A percentile compares a stretch with the other conserved stretches of the same genome.
phyloP scores from a whole-genome alignment of 2,329 filamentous ascomycete genomes.

The Rhynchosporium secalis region DNA sequence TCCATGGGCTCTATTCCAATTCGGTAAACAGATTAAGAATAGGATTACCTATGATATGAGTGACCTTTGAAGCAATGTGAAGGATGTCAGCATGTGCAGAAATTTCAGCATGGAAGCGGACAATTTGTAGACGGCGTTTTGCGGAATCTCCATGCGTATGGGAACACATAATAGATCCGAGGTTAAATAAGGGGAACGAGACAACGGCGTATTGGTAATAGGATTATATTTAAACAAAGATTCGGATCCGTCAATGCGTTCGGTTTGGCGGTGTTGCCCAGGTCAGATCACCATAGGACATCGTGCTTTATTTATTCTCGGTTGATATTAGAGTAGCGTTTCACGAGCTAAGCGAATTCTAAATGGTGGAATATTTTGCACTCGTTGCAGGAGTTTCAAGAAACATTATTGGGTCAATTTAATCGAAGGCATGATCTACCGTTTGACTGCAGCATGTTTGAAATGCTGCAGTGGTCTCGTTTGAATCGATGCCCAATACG shows the following conservation, averaged over 20 bases:
- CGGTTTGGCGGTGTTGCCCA: neutral
- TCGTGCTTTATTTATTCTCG: neutral
- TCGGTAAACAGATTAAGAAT: conserved; percentile 41
- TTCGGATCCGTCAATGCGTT: neutral
- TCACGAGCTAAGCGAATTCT: neutral
- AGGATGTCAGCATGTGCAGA: neutral
- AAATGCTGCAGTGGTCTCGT: too few species aligned
- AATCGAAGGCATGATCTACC: too few species aligned
- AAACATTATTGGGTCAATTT: too few species aligned
- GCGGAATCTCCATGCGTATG: neutral
- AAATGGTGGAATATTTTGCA: neutral
- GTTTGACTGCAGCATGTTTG: too few species aligned
- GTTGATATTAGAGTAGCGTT: neutral
- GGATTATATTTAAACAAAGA: neutral
- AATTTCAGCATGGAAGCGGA: neutral
- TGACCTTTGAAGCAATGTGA: conserved; percentile 46
- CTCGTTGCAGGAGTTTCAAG: too few species aligned
- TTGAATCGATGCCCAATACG: too few species aligned
- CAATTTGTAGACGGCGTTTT: neutral
- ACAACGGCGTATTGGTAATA: too few species aligned
- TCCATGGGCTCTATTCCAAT: conserved; percentile 56
- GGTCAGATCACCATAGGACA: neutral
- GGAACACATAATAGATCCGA: too few species aligned
- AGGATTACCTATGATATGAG: conserved; percentile 26
- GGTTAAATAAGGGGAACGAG: too few species aligned